A percentile compares a stretch with the other conserved stretches of the same genome.
phyloP scores from a whole-genome alignment of 2,329 filamentous ascomycete genomes.

The Ascosphaera acerosa region DNA sequence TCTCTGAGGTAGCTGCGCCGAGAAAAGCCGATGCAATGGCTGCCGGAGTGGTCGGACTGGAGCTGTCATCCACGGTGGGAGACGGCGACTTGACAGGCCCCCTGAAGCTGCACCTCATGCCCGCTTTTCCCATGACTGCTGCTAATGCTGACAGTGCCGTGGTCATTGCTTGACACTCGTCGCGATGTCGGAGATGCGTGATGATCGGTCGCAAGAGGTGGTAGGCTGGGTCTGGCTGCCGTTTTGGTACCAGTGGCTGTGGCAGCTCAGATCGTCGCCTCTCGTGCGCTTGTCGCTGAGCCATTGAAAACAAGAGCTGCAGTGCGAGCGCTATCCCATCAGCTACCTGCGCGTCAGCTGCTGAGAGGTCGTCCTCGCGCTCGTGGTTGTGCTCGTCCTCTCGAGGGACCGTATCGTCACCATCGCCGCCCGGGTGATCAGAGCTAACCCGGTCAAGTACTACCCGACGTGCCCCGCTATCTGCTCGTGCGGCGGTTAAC shows the following conservation, averaged over 20 bases:
- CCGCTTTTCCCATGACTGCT: slow-evolving; percentile 12
- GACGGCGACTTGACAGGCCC: no score
- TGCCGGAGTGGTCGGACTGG: no score
- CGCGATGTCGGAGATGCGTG: slow-evolving; percentile 26
- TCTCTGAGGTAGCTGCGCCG: no score
- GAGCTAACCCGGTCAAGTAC: slow-evolving; percentile 41
- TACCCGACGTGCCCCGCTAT: slow-evolving; percentile 20
- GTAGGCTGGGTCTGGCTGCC: slow-evolving; percentile 25
- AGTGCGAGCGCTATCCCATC: slow-evolving; percentile 41
- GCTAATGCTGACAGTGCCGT: slow-evolving; percentile 12
- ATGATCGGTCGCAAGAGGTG: slow-evolving; percentile 34
- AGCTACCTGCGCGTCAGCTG: slow-evolving; percentile 25
- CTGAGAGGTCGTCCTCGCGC: slow-evolving; percentile 5
- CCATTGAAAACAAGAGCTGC: slow-evolving; percentile 50
- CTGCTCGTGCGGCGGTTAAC: slow-evolving; percentile 20
- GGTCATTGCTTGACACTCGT: slow-evolving; percentile 13
- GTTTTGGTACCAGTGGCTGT: slow-evolving; percentile 26
- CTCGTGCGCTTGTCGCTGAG: slow-evolving; percentile 50
- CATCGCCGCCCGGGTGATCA: slow-evolving; percentile 20
- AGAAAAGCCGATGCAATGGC: no score
- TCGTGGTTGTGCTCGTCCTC: slow-evolving; percentile 5
- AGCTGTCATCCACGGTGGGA: no score
- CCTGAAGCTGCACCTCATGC: slow-evolving; percentile 11
- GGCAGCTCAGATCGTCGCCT: slow-evolving; percentile 38
- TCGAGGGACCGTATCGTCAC: slow-evolving; percentile 10